phyloP scores from a whole-genome alignment of 805 yeast genomes.

The Saccharomyces jurei region DNA sequence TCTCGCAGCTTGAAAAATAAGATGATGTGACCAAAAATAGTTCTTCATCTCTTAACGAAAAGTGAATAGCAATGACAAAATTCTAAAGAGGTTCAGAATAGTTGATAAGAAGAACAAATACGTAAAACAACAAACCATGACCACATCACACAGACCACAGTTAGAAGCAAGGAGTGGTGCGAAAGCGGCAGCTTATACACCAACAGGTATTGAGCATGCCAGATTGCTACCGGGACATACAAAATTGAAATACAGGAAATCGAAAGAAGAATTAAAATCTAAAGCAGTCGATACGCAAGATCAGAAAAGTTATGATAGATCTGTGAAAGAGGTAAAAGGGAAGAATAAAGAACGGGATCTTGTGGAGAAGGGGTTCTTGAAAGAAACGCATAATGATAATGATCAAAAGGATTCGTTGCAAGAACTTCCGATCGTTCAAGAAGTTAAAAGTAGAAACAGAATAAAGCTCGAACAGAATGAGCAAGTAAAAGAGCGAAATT shows the following conservation, averaged over 20 bases:
- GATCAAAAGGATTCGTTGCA: conserved; percentile 37
- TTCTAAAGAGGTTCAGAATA: background rate
- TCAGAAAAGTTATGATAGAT: conserved; percentile 30
- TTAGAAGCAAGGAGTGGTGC: conserved; percentile 55
- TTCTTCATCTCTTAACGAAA: background rate
- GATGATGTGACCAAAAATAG: background rate
- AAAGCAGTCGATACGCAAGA: conserved; percentile 10
- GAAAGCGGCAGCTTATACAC: conserved; percentile 31
- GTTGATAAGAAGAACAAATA: conserved; percentile 3
- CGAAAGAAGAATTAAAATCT: conserved; percentile 17
- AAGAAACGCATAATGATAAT: conserved; percentile 14
- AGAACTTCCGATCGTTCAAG: conserved; percentile 35
- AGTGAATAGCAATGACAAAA: conserved; percentile 4
- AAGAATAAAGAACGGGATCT: conserved; percentile 29
- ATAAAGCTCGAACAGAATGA: conserved; percentile 23
- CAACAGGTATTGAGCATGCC: conserved; percentile 44
- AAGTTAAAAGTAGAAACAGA: conserved; percentile 28
- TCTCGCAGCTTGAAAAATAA: background rate
- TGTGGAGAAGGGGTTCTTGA: conserved; percentile 25
- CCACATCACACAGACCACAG: conserved; percentile 65
- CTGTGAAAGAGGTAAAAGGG: conserved; percentile 31
- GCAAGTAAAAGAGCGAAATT: conserved; percentile 14
- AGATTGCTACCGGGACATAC: conserved; percentile 49
- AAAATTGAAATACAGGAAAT: conserved; percentile 35
- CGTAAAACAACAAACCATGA: conserved; percentile 35